phyloP scores from a whole-genome alignment of 2,329 filamentous ascomycete species.

The Talaromyces piceae region DNA sequence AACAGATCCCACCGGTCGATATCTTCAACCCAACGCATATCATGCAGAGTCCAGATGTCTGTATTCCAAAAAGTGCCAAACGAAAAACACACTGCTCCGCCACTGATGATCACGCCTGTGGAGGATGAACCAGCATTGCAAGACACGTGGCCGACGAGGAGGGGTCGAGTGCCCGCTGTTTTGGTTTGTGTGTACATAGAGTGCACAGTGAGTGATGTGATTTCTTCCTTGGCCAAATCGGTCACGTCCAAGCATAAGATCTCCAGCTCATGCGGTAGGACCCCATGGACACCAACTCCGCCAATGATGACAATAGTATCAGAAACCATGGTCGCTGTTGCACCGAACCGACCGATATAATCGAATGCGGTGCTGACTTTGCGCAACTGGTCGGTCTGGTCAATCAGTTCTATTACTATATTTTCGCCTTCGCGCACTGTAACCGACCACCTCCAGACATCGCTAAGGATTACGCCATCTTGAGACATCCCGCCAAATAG shows the following conservation, averaged over 20 bases:
- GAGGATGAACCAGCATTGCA: constrained; percentile 37
- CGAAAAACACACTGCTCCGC: constrained; percentile 81
- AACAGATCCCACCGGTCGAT: constrained; percentile 28
- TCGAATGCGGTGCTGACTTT: constrained; percentile 21
- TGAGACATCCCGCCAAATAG: constrained; percentile 63
- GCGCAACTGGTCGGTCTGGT: constrained; percentile 20
- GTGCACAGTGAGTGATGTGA: constrained; percentile 3
- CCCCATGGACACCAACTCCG: constrained; percentile 38
- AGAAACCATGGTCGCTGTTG: constrained; percentile 41
- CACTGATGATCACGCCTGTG: constrained; percentile 60
- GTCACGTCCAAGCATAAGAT: constrained; percentile 38
- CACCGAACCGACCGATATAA: constrained; percentile 43
- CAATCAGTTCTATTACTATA: constrained; percentile 18
- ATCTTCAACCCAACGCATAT: constrained; percentile 13
- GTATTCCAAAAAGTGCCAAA: constrained; percentile 82
- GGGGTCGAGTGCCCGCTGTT: constrained; percentile 46
- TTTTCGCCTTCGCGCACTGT: constrained; percentile 30
- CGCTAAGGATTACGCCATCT: constrained; percentile 55
- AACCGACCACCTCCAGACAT: constrained; percentile 60
- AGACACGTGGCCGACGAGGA: constrained; percentile 63
- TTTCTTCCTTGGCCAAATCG: constrained; percentile 4
- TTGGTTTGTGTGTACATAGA: constrained; percentile 9
- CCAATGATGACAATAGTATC: constrained; percentile 46
- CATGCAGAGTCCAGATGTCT: constrained; percentile 46
- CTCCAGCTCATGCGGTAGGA: constrained; percentile 44